These are phyloP conservation scores for Fennellomyces sp. DNA, from an alignment of 371 early-diverging fungal species.

Conservation along the genomic window DNA sequence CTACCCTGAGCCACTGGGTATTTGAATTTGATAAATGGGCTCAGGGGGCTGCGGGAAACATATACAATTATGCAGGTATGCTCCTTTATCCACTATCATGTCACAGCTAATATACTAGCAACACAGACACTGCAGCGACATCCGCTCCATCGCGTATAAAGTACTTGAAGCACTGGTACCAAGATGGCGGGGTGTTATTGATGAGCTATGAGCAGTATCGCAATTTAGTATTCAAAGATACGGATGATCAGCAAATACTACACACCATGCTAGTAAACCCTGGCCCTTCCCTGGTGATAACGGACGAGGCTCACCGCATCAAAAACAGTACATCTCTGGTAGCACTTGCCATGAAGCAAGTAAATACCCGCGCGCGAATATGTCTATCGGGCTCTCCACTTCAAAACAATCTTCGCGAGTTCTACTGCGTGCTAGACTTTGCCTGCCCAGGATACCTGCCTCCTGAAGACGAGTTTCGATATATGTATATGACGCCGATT, in stretches of 20 bases:
- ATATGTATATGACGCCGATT: slow-evolving; percentile 69
- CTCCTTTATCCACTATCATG: not conserved
- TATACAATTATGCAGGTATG: slow-evolving; percentile 34
- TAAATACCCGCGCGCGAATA: slow-evolving; percentile 66
- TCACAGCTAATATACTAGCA: not conserved
- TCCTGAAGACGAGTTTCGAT: slow-evolving; percentile 50
- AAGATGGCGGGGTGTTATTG: slow-evolving; percentile 66
- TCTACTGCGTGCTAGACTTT: slow-evolving; percentile 77
- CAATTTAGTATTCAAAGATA: slow-evolving; percentile 19
- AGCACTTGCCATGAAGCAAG: slow-evolving; percentile 33
- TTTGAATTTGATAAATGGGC: slow-evolving; percentile 74
- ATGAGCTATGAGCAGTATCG: slow-evolving; percentile 70
- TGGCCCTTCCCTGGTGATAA: slow-evolving; percentile 74
- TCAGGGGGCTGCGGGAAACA: slow-evolving; percentile 24
- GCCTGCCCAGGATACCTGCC: slow-evolving; percentile 69
- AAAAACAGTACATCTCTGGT: slow-evolving; percentile 66
- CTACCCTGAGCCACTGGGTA: slow-evolving; percentile 78
- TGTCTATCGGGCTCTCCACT: slow-evolving; percentile 89
- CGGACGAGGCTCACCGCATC: slow-evolving; percentile 89
- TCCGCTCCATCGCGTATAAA: not conserved
- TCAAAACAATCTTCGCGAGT: slow-evolving; percentile 79
- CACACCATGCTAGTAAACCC: slow-evolving; percentile 46
- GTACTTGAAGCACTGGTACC: slow-evolving; percentile 55
- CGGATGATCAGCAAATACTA: slow-evolving; percentile 13
- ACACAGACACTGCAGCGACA: not conserved